Evolutionary conservation across 495 filamentous ascomycete genomes (phyloP).

Genomic region (Tuber microsphaerosporum): DNA sequence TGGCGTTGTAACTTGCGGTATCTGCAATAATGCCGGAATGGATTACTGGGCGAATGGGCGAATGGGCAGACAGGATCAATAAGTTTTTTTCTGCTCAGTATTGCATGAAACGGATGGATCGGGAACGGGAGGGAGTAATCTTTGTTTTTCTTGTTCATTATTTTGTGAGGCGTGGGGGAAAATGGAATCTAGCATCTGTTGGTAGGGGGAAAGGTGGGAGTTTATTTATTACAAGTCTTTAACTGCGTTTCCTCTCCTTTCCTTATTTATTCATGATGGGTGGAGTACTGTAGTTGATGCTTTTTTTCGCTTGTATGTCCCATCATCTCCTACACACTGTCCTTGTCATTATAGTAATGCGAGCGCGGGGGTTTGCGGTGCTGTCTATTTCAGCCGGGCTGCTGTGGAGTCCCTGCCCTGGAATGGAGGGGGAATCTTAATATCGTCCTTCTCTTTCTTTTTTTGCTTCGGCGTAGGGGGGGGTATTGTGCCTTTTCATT

Average conservation of each 20-base stretch:
- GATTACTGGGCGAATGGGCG: background rate
- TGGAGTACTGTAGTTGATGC: background rate
- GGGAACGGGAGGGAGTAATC: background rate
- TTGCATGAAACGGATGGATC: background rate
- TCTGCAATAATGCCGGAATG: background rate
- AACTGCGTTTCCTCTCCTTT: background rate
- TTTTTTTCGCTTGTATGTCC: background rate
- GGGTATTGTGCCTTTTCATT: no score
- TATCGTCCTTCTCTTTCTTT: background rate
- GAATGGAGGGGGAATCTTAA: background rate
- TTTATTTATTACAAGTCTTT: background rate
- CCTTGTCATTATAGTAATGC: background rate
- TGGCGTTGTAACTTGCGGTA: background rate
- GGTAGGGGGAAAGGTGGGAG: background rate
- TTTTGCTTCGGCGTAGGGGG: background rate
- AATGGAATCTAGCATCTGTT: background rate
- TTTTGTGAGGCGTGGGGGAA: background rate
- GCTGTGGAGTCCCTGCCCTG: background rate
- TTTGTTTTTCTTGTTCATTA: background rate
- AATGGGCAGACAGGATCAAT: background rate
- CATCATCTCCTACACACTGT: background rate
- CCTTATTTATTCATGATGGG: background rate
- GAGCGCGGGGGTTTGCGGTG: background rate
- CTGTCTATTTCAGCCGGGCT: background rate
- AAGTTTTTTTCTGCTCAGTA: background rate